Evolutionary conservation across 768 basidiomycete genomes (phyloP).

Genomic region (Termitomyces sp.): DNA sequence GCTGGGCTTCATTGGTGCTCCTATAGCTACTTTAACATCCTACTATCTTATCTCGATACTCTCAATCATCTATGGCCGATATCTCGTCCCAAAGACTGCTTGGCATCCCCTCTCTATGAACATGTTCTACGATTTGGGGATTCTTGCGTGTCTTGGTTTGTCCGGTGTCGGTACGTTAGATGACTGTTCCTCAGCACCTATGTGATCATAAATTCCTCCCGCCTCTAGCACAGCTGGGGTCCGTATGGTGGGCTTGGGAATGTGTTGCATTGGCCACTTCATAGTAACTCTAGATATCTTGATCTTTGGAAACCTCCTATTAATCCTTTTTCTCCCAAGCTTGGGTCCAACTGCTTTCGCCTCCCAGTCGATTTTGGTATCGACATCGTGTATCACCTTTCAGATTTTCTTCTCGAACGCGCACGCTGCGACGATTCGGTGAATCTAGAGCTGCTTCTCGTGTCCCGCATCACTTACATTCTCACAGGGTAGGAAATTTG

Average conservation of each 20-base stretch:
- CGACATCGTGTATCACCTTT: slow-evolving; percentile 69
- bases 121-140: slow-evolving; percentile 60
- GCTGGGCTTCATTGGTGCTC: no score
- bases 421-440: slow-evolving; percentile 83
- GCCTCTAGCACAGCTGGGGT: slow-evolving; percentile 61
- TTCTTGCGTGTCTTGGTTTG: slow-evolving; percentile 60
- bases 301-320: background rate
- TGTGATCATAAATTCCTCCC: background rate
- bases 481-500: slow-evolving; percentile 6
- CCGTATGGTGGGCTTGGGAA: no score
- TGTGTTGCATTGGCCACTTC: no score
- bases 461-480: no score
- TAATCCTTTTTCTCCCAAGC: slow-evolving; percentile 30
- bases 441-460: background rate
- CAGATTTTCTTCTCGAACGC: slow-evolving; percentile 81
- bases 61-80: no score
- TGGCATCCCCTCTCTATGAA: slow-evolving; percentile 57
- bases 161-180: slow-evolving; percentile 43
- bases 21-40: no score
- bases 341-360: no score
- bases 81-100: no score
- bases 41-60: no score
- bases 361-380: no score
- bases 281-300: slow-evolving; percentile 21
- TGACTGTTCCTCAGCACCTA: background rate